These are phyloP conservation scores for Phytopythium sindhum DNA, from an alignment of 352 stramenopile species.

Conservation along the genomic window DNA sequence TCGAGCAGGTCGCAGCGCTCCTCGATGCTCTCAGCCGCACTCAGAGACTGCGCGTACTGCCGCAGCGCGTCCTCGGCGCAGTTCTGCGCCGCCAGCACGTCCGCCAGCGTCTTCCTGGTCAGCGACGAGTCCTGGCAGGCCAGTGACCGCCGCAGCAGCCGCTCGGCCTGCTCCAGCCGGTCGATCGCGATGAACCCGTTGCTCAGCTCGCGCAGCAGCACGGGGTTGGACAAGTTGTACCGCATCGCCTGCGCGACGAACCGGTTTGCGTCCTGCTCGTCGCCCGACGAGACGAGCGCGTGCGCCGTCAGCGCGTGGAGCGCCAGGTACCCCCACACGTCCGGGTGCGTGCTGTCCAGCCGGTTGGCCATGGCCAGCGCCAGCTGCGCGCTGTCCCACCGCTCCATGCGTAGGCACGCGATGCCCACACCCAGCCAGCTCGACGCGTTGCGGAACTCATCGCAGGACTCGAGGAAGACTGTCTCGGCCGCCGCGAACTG, in stretches of 20 bases:
- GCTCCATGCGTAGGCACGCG: constrained; percentile 57
- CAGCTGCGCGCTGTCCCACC: constrained; percentile 48
- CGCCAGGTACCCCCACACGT: constrained; percentile 78
- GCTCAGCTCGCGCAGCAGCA: constrained; percentile 73
- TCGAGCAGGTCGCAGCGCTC: constrained; percentile 54
- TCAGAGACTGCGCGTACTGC: constrained; percentile 65
- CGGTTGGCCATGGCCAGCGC: constrained; percentile 76
- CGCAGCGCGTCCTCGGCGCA: constrained; percentile 68
- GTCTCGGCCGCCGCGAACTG: constrained; percentile 52
- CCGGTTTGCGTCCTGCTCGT: constrained; percentile 41
- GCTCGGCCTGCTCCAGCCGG: constrained; percentile 68
- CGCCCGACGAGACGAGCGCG: constrained; percentile 17
- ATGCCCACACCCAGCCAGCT: constrained; percentile 81
- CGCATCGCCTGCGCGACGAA: constrained; percentile 62
- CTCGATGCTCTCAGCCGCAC: constrained; percentile 25
- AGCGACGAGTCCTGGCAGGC: constrained; percentile 68
- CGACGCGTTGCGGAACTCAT: constrained; percentile 65
- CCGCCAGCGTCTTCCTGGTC: constrained; percentile 71
- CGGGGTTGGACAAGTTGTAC: constrained; percentile 55
- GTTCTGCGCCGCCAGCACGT: constrained; percentile 77
- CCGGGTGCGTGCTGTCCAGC: constrained; percentile 55
- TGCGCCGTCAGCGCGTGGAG: constrained; percentile 42
- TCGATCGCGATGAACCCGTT: constrained; percentile 78
- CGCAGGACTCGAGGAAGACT: constrained; percentile 52
- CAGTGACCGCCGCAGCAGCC: constrained; percentile 59